Evolutionary conservation across 768 basidiomycete genomes (phyloP).

Genomic region (Pleurotus platypus): DNA sequence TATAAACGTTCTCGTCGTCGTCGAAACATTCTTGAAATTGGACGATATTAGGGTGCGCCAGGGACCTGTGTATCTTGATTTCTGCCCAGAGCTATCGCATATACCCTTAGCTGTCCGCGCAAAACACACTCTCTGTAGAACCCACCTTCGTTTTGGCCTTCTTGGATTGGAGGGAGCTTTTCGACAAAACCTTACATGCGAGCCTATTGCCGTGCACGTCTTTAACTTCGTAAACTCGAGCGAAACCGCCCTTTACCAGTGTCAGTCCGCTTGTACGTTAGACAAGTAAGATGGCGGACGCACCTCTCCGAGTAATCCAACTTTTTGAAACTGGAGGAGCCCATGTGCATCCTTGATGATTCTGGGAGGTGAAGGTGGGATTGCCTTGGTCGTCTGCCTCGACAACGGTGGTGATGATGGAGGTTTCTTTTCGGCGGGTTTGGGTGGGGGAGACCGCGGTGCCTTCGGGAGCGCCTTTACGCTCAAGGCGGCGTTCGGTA

Average conservation of each 20-base stretch:
- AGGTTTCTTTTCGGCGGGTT: slow-evolving; percentile 33
- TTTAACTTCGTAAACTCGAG: slow-evolving; percentile 93
- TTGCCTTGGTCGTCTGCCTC: slow-evolving; percentile 78
- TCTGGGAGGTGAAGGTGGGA: slow-evolving; percentile 78
- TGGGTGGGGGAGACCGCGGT: slow-evolving; percentile 26
- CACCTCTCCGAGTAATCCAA: slow-evolving; percentile 90
- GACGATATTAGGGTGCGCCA: slow-evolving; percentile 92
- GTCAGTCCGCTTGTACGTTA: slow-evolving; percentile 21
- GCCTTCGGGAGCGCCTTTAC: slow-evolving; percentile 17
- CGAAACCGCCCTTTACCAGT: slow-evolving; percentile 76
- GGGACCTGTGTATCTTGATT: slow-evolving; percentile 94
- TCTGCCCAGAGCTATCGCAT: slow-evolving; percentile 84
- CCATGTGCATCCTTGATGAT: slow-evolving; percentile 66
- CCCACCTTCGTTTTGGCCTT: slow-evolving; percentile 95
- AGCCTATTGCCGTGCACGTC: slow-evolving; percentile 59
- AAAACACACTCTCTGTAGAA: background rate
- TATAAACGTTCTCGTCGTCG: slow-evolving; percentile 93
- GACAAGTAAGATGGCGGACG: slow-evolving; percentile 20
- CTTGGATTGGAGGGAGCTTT: slow-evolving; percentile 86
- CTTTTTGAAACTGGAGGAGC: slow-evolving; percentile 56
- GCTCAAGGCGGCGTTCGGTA: slow-evolving; percentile 3
- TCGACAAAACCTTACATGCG: slow-evolving; percentile 96
- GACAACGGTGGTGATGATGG: slow-evolving; percentile 65
- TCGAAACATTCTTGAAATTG: slow-evolving; percentile 93
- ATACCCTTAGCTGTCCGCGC: background rate